Evolutionary conservation across 139 green algal genomes (phyloP), one percentile per base, ranked within the genome.

Genomic region (Chlamydomonas schloesseri): DNA sequence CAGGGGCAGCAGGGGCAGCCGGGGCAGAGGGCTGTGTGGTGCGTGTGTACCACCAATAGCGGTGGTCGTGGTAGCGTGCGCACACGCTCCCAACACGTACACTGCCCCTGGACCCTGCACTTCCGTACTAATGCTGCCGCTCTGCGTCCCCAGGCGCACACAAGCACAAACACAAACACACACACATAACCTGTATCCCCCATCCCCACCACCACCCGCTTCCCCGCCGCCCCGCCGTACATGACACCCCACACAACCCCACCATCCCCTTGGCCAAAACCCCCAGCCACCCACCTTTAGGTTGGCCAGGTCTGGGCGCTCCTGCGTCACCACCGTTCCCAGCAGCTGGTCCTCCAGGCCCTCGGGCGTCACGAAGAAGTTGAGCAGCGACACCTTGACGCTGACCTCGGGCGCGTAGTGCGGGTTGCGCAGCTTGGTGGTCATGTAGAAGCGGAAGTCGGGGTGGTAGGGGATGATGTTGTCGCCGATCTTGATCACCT

Each of bases 391-490:
- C 11, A 96, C 94, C 92, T 97, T 97, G 72, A 97, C 94, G 13
- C 80, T 89, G 55, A 96, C 91, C 90, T 97, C 94, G 17, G 94
- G 94, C 42, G 93, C 65, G 80, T 96, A 96, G 78, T 96, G 93
- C 14, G 94, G 94, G 90, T 96, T 96, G 74, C 92, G 91, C 58
- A 95, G 86, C 81, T 96, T 96, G 71, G 93, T 97, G 68, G 94
- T 97, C 88, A 97, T 96, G 90, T 95, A 96, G 85, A 97, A 96
- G 24, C 85, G 88, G 93, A 97, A 97, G 89, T 97, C 94, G 15
- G 94, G 88, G 88, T 96, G 93, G 90, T 97, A 97, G 20, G 95
- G 95, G 71, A 97, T 95, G 90, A 97, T 93, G 86, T 94, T 95
- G 85, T 97, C 95, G 58, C 95, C 95, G 60, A 97, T 95, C 90